Conservation (phyloP, 2,329 filamentous ascomycete genomes). For the Sarocladium strictum region DNA sequence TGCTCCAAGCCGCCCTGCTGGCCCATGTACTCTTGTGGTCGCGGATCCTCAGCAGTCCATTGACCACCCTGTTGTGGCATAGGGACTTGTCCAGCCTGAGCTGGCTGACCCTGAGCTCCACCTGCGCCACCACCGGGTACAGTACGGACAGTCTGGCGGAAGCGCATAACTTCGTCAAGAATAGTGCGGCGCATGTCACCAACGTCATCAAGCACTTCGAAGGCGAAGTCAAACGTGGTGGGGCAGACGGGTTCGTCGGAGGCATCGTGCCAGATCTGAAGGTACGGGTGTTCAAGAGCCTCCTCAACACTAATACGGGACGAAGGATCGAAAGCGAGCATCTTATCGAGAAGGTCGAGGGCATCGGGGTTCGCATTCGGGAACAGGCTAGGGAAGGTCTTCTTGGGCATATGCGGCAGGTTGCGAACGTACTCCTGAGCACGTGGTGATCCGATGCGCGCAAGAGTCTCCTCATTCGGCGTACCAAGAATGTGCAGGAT, state of each 20-base stretch:
- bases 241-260: slow-evolving; percentile 93
- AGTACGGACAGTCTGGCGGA: slow-evolving; percentile 60
- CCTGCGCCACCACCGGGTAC: slow-evolving; percentile 33
- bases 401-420: slow-evolving; percentile 90
- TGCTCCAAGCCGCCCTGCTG: slow-evolving; percentile 49
- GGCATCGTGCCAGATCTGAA: slow-evolving; percentile 97
- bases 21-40: slow-evolving; percentile 51
- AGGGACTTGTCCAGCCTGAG: slow-evolving; percentile 39
- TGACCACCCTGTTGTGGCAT: slow-evolving; percentile 44
- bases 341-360: slow-evolving; percentile 88
- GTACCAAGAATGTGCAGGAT: slow-evolving; percentile 97
- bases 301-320: slow-evolving; percentile 91
- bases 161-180: slow-evolving; percentile 82
- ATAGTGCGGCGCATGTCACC: slow-evolving; percentile 96
- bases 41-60: slow-evolving; percentile 55
- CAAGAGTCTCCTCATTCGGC: slow-evolving; percentile 89
- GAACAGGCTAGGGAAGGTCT: slow-evolving; percentile 82
- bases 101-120: slow-evolving; percentile 29
- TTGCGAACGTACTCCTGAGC: slow-evolving; percentile 98
- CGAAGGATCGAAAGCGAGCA: slow-evolving; percentile 95
- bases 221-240: slow-evolving; percentile 94
- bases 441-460: slow-evolving; percentile 87
- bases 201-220: slow-evolving; percentile 95
- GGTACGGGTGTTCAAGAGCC: slow-evolving; percentile 91
- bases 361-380: slow-evolving; percentile 93